These are phyloP conservation scores for Ceratobasidium sp. DNA, from an alignment of 1,284 basidiomycete genomes.

Conservation along the genomic window DNA sequence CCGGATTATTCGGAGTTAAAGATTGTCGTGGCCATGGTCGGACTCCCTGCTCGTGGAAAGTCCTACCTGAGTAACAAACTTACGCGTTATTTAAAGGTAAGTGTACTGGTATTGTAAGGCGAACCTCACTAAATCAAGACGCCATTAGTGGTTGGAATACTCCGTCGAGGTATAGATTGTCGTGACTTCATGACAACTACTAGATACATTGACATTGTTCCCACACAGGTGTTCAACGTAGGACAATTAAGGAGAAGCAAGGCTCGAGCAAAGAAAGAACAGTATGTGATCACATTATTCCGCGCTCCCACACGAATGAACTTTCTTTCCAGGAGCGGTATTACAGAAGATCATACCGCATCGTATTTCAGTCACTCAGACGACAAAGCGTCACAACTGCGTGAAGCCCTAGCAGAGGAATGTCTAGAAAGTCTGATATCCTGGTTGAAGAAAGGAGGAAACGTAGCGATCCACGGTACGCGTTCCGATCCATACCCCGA, in stretches of 20 bases:
- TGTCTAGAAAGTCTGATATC: constrained; percentile 94
- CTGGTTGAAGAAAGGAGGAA: constrained; percentile 96
- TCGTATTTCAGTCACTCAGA: constrained; percentile 94
- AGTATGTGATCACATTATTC: constrained; percentile 62
- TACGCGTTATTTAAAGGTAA: constrained; percentile 81
- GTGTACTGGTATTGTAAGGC: constrained; percentile 48
- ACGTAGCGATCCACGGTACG: constrained; percentile 97
- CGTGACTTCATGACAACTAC: neutral
- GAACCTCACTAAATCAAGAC: constrained; percentile 45
- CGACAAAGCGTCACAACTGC: constrained; percentile 77
- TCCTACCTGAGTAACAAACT: constrained; percentile 89
- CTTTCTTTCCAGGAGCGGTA: constrained; percentile 69
- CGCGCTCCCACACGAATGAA: neutral
- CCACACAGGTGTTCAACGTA: constrained; percentile 92
- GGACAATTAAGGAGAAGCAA: constrained; percentile 93
- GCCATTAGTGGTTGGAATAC: constrained; percentile 94
- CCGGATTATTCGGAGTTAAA: constrained; percentile 99
- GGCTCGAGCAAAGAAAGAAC: constrained; percentile 76
- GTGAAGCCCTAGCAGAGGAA: constrained; percentile 91
- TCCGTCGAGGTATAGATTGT: constrained; percentile 81
- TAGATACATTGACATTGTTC: constrained; percentile 39
- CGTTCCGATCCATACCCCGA: constrained; percentile 9
- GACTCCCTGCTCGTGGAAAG: constrained; percentile 85
- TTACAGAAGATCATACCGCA: constrained; percentile 91
- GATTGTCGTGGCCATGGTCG: constrained; percentile 98